Evolutionary conservation across 2,329 filamentous ascomycete species (phyloP).

Genomic region (Tetracladium maxilliforme): DNA sequence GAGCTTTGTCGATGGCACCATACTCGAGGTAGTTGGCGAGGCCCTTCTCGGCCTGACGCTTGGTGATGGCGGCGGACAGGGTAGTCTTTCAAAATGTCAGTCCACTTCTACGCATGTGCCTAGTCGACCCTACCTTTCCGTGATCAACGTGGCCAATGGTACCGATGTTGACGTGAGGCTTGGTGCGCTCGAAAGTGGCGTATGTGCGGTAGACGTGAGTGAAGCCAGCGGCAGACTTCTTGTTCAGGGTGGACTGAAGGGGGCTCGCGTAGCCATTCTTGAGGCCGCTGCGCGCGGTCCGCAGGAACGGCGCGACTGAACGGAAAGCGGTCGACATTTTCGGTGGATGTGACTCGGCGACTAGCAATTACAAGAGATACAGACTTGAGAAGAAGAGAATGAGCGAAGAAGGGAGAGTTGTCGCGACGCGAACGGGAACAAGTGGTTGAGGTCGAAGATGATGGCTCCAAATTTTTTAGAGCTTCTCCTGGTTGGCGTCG

Average conservation of each 20-base stretch:
- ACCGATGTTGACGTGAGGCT: conserved; percentile 98
- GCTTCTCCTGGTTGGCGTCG: too few relatives aligned
- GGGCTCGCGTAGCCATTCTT: conserved; percentile 59
- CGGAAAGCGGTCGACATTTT: conserved; percentile 21
- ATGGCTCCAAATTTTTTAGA: too few relatives aligned
- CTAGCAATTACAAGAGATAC: not conserved
- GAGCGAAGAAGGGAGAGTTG: too few relatives aligned
- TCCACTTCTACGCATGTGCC: not conserved
- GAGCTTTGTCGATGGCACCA: conserved; percentile 95
- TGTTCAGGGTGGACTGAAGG: conserved; percentile 54
- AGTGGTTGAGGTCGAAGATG: too few relatives aligned
- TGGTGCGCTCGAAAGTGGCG: conserved; percentile 65
- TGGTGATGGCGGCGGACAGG: conserved; percentile 95
- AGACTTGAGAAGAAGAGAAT: not conserved
- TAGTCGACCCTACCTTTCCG: conserved; percentile 67
- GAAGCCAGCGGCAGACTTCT: conserved; percentile 46
- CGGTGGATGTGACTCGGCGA: not conserved
- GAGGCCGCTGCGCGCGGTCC: conserved; percentile 65
- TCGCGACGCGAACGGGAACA: too few relatives aligned
- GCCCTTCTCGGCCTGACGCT: conserved; percentile 91
- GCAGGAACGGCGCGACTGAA: conserved; percentile 64
- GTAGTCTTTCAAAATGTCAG: conserved; percentile 54
- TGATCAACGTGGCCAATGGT: conserved; percentile 99
- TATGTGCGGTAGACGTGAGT: conserved; percentile 52
- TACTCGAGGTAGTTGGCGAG: conserved; percentile 93